Conservation (phyloP, 306 rosid genomes). For the Oxytropis ochrocephala region DNA sequence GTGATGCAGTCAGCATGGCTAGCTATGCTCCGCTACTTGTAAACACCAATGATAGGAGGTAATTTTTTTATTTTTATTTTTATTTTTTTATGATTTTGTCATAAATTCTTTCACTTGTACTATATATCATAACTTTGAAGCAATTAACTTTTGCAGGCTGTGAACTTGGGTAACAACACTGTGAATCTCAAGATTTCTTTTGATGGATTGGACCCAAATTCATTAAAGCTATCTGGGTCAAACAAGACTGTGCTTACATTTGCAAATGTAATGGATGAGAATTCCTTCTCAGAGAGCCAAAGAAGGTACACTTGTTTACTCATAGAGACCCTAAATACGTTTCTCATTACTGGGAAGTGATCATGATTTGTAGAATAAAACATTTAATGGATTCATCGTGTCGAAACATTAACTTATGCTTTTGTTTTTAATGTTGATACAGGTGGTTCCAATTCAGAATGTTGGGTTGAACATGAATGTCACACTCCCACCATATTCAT, state of each 20-base stretch:
- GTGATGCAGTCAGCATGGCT: too few species aligned
- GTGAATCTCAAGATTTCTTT: conserved; percentile 26
- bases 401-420: not conserved
- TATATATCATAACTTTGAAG: too few species aligned
- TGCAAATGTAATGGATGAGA: conserved; percentile 41
- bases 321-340: too few species aligned
- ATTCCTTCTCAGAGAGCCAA: conserved; percentile 46
- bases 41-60: conserved; percentile 49
- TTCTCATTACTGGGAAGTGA: too few species aligned
- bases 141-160: not conserved
- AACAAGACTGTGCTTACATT: conserved; percentile 3
- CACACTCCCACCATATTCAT: conserved; percentile 43
- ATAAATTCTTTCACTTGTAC: too few species aligned
- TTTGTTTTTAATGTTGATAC: conserved; percentile 4
- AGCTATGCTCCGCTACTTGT: too few species aligned
- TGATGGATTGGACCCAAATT: conserved; percentile 34
- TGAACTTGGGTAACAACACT: too few species aligned
- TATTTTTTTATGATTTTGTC: not conserved
- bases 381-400: too few species aligned
- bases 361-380: too few species aligned
- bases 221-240: conserved; percentile 20
- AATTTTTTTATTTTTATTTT: too few species aligned
- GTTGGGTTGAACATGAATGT: conserved; percentile 48
- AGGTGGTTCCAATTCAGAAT: conserved; percentile 53
- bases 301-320: conserved; percentile 47